Evolutionary conservation across 2,329 filamentous ascomycete species (phyloP).

Genomic region (Eurotiales sp.): DNA sequence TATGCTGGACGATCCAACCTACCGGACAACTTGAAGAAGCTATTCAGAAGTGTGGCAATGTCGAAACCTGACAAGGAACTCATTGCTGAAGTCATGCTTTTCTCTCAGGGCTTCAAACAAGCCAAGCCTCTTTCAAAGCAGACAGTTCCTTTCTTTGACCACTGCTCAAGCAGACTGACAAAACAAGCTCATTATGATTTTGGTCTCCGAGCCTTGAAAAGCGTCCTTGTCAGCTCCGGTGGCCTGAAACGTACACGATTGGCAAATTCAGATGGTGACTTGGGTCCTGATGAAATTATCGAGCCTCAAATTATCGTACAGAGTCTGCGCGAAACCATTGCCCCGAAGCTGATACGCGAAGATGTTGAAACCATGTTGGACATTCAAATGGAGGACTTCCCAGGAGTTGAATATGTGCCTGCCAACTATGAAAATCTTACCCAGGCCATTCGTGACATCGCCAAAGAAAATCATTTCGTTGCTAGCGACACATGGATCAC

Average conservation of each 20-base stretch:
- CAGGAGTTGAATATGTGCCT: conserved; percentile 86
- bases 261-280: conserved; percentile 51
- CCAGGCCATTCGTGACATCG: conserved; percentile 75
- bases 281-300: conserved; percentile 67
- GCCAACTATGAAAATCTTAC: conserved; percentile 79
- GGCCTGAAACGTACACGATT: conserved; percentile 86
- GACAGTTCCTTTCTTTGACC: conserved; percentile 97
- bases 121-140: conserved; percentile 92
- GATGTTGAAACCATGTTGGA: conserved; percentile 85
- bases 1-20: conserved; percentile 97
- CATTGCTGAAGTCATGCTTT: conserved; percentile 99
- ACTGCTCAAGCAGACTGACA: conserved; percentile 73
- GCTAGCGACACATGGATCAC: conserved; percentile 96
- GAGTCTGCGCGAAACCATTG: conserved; percentile 96
- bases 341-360: conserved; percentile 88
- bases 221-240: conserved; percentile 95
- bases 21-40: conserved; percentile 97
- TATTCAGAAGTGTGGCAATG: conserved; percentile 99
- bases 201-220: conserved; percentile 94
- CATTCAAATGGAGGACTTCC: conserved; percentile 84
- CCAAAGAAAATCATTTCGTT: conserved; percentile 79
- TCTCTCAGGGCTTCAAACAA: conserved; percentile 97
- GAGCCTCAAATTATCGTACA: conserved; percentile 98
- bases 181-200: conserved; percentile 99
- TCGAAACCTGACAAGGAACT: conserved; percentile 99